phyloP scores from a whole-genome alignment of 2,329 filamentous ascomycete species.

The Sclerotinia glacialis region DNA sequence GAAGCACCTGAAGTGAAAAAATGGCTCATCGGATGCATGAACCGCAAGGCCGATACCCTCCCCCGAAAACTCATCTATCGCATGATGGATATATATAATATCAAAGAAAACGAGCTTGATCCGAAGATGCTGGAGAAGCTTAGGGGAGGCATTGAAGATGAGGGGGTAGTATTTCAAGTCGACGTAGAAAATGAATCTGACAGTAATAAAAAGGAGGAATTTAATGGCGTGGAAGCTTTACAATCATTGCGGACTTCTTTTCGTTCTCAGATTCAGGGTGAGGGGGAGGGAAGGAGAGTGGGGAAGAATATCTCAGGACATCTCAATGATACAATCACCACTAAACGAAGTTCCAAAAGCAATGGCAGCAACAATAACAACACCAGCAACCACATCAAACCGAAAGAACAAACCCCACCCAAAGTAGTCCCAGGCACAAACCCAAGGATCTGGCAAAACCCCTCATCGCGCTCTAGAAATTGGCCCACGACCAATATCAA shows the following conservation, averaged over 20 bases:
- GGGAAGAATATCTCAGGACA: background rate
- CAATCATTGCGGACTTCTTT: background rate
- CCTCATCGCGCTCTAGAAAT: slow-evolving; percentile 1
- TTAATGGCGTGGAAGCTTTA: background rate
- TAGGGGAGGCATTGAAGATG: slow-evolving; percentile 19
- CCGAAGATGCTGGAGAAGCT: slow-evolving; percentile 26
- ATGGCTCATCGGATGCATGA: slow-evolving; percentile 33
- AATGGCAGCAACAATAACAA: background rate
- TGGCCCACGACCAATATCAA: background rate
- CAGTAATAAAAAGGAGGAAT: background rate
- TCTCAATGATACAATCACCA: background rate
- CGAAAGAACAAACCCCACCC: background rate
- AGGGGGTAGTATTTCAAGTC: slow-evolving; percentile 22
- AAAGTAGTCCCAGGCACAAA: background rate
- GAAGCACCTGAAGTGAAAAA: slow-evolving; percentile 31
- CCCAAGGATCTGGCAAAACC: slow-evolving; percentile 8
- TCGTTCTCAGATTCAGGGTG: background rate
- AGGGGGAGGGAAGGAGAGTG: background rate
- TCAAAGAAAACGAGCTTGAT: slow-evolving; percentile 29
- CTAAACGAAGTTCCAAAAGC: background rate
- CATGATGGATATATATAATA: slow-evolving; percentile 34
- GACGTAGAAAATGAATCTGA: background rate
- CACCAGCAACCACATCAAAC: background rate
- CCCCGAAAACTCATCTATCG: slow-evolving; percentile 26
- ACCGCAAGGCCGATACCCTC: slow-evolving; percentile 30